Conservation (phyloP, 108 stramenopile genomes). For the Nannochloropsis oceanica region DNA sequence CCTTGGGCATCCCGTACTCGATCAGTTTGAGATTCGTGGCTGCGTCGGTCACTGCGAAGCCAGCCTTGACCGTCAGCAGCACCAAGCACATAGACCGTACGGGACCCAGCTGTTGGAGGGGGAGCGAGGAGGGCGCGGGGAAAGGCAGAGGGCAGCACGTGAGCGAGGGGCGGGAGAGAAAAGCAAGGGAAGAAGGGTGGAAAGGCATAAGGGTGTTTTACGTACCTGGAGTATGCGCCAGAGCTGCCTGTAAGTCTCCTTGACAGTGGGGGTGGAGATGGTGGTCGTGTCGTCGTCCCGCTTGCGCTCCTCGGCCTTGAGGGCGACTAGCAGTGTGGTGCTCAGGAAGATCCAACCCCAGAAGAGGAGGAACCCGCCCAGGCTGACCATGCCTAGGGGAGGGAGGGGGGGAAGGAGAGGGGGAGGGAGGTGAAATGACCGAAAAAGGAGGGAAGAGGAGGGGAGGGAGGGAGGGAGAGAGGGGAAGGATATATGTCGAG, state of each 20-base stretch:
- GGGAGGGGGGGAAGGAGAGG: constrained; percentile 4
- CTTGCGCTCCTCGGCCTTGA: constrained; percentile 59
- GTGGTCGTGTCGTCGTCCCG: constrained; percentile 43
- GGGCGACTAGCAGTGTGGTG: constrained; percentile 58
- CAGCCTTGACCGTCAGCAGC: constrained; percentile 49
- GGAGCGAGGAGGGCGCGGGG: background rate
- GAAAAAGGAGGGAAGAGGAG: background rate
- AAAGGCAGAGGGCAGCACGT: background rate
- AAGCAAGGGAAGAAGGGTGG: background rate
- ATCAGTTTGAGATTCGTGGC: constrained; percentile 40
- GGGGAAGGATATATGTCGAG: background rate
- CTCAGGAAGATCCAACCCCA: constrained; percentile 83
- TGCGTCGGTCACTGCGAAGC: constrained; percentile 43
- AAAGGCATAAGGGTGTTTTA: background rate
- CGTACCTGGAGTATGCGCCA: background rate
- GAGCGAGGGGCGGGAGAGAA: background rate
- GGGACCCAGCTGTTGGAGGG: constrained; percentile 50
- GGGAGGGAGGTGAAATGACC: background rate
- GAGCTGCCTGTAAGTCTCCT: background rate
- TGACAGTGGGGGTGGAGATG: background rate
- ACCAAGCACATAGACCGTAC: constrained; percentile 64
- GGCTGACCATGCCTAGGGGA: constrained; percentile 54
- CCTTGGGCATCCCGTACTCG: constrained; percentile 47
- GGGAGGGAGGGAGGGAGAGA: no score
- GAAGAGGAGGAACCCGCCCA: constrained; percentile 69